Percentiles rank a stretch among this genome's conserved stretches.
Conservation (phyloP, 2,329 filamentous ascomycete species). For the Camillea tinctor region DNA sequence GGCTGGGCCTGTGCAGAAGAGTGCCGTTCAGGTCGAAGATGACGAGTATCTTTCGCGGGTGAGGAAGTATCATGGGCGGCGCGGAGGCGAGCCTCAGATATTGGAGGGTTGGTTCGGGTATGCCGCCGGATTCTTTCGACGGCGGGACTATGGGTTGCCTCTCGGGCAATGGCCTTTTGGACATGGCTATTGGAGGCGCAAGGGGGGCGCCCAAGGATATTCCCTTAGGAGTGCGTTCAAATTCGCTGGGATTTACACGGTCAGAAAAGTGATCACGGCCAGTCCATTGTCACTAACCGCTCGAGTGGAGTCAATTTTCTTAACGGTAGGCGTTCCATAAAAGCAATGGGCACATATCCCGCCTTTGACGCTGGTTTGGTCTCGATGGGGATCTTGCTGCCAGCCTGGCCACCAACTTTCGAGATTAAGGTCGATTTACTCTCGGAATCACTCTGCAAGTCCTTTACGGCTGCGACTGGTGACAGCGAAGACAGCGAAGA, state of each 20-base stretch:
- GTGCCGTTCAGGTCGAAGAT: slow-evolving; percentile 95
- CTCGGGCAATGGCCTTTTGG: neutral
- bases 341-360: slow-evolving; percentile 3
- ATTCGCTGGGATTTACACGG: neutral
- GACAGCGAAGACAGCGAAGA: neutral
- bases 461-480: too few species aligned
- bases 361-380: too few species aligned
- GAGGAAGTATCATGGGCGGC: slow-evolving; percentile 39
- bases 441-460: too few species aligned
- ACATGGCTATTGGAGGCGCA: neutral
- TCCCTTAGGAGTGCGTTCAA: too few species aligned
- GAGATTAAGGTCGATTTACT: too few species aligned
- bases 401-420: neutral
- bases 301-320: too few species aligned
- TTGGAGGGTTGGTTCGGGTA: slow-evolving; percentile 57
- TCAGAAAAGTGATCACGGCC: neutral
- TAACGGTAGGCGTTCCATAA: neutral
- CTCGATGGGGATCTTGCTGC: neutral
- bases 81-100: slow-evolving; percentile 60
- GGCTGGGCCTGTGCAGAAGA: slow-evolving; percentile 68
- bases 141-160: slow-evolving; percentile 18
- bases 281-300: too few species aligned
- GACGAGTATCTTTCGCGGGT: slow-evolving; percentile 68
- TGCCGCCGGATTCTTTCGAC: slow-evolving; percentile 47
- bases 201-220: neutral